Percentiles rank a stretch among this genome's conserved stretches.
Evolutionary conservation across 1,284 basidiomycete species (phyloP).

Genomic region (Macrocystidia cucumis): DNA sequence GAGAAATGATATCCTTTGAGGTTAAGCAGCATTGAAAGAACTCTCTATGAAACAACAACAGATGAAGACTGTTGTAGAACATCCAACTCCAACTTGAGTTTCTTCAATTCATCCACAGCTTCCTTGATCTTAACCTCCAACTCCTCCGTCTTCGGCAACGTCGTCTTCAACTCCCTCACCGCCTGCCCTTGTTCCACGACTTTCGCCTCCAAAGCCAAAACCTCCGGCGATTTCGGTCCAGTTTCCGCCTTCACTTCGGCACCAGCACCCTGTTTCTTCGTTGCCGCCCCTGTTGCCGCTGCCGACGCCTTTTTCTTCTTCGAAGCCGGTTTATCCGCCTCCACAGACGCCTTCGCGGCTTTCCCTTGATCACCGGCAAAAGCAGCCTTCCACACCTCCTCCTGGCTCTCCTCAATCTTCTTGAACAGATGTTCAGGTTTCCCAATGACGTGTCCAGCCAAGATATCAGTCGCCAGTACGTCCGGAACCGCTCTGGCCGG

Average conservation of each 20-base stretch:
- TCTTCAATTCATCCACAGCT: conserved; percentile 42
- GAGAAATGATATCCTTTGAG: too few relatives aligned
- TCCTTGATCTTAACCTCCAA: conserved; percentile 60
- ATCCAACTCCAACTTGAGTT: conserved; percentile 38
- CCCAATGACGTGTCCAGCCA: conserved; percentile 83
- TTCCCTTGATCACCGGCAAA: conserved; percentile 63
- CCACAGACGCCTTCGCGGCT: conserved; percentile 22
- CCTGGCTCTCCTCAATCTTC: conserved; percentile 89
- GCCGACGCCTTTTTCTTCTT: too few relatives aligned
- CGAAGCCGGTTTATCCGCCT: conserved; percentile 15
- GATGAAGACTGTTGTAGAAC: conserved; percentile 7
- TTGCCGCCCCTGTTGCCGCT: conserved; percentile 24
- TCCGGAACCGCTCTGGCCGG: conserved; percentile 75
- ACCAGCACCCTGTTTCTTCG: conserved; percentile 44
- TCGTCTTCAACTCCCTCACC: conserved; percentile 62
- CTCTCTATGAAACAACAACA: neutral
- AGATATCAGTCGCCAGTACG: conserved; percentile 69
- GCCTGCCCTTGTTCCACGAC: conserved; percentile 68
- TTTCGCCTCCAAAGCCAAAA: conserved; percentile 58
- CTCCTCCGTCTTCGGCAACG: conserved; percentile 58
- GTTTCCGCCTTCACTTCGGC: conserved; percentile 31
- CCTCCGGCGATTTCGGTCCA: conserved; percentile 58
- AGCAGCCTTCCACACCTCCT: conserved; percentile 73
- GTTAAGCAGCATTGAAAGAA: neutral
- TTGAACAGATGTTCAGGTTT: conserved; percentile 90